phyloP scores from a whole-genome alignment of 352 stramenopile genomes.

The Phytophthora melonis region DNA sequence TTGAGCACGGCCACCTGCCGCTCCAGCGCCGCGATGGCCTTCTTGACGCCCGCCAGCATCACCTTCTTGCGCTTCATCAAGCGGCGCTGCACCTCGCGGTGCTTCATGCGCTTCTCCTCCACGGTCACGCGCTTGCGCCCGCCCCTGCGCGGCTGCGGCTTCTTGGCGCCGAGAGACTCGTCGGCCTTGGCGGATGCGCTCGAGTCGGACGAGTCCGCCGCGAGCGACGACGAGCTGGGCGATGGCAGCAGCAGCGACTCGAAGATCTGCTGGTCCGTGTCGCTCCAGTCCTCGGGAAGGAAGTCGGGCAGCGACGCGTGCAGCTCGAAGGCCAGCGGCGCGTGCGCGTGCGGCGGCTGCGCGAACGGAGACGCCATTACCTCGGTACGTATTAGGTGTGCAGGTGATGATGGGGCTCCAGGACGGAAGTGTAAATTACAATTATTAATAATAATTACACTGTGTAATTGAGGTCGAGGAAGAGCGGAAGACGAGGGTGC shows the following conservation, averaged over 20 bases:
- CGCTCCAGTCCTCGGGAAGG: conserved; percentile 51
- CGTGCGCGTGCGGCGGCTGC: conserved; percentile 12
- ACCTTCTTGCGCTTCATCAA: conserved; percentile 69
- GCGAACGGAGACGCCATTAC: conserved; percentile 39
- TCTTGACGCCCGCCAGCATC: conserved; percentile 46
- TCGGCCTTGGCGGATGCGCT: conserved; percentile 12
- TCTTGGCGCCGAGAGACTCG: neutral
- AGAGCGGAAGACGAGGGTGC: conserved; percentile 1
- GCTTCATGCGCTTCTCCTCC: conserved; percentile 58
- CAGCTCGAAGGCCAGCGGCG: conserved; percentile 29
- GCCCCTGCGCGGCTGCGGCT: conserved; percentile 29
- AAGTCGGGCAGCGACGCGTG: conserved; percentile 21
- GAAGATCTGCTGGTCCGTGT: conserved; percentile 59
- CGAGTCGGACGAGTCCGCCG: conserved; percentile 24
- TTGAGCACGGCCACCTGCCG: conserved; percentile 48
- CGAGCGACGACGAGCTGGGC: conserved; percentile 30
- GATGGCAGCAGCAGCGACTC: conserved; percentile 49
- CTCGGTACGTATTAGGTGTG: neutral
- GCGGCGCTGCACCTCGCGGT: conserved; percentile 59
- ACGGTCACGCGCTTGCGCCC: conserved; percentile 39
- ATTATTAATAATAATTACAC: too few relatives aligned
- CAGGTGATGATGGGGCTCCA: neutral
- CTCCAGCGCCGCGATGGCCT: conserved; percentile 43
- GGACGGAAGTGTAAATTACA: neutral
- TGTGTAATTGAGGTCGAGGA: neutral